These are phyloP conservation scores for Boletus rubropictus DNA, from an alignment of 768 basidiomycete species.

Conservation along the genomic window DNA sequence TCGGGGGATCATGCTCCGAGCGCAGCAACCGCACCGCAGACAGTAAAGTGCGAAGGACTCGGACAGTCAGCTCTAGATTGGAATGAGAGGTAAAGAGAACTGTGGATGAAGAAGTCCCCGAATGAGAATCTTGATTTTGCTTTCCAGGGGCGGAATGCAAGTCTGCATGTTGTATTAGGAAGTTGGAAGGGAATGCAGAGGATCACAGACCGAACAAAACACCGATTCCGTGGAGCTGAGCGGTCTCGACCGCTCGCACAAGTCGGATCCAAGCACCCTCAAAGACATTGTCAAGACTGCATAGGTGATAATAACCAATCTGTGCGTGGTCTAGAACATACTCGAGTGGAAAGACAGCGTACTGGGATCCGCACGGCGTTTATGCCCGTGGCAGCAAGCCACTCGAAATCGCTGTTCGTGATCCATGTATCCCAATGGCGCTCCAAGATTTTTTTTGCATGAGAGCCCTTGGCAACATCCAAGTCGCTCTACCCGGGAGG, in stretches of 20 bases:
- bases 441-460: conserved; percentile 39
- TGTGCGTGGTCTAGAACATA: conserved; percentile 21
- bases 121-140: conserved; percentile 64
- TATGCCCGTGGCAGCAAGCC: conserved; percentile 48
- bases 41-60: conserved; percentile 43
- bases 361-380: conserved; percentile 62
- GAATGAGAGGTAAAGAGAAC: conserved; percentile 45
- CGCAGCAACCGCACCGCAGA: conserved; percentile 39
- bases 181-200: conserved; percentile 7
- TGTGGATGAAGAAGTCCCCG: conserved; percentile 48
- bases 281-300: conserved; percentile 46
- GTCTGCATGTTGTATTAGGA: conserved; percentile 39
- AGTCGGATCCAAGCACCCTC: conserved; percentile 66
- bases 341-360: conserved; percentile 36
- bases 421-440: conserved; percentile 54
- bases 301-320: conserved; percentile 73
- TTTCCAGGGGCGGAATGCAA: conserved; percentile 73
- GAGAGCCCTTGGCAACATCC: conserved; percentile 55
- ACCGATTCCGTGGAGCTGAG: conserved; percentile 55
- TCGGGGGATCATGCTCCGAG: conserved; percentile 37
- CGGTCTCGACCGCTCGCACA: conserved; percentile 51
- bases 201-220: conserved; percentile 56
- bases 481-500: conserved; percentile 60
- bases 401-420: conserved; percentile 46
- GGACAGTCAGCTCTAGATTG: conserved; percentile 44